Evolutionary conservation across 352 stramenopile species (phyloP), one percentile per base, ranked within the genome.

Genomic region (Globisporangium cystogenes): DNA sequence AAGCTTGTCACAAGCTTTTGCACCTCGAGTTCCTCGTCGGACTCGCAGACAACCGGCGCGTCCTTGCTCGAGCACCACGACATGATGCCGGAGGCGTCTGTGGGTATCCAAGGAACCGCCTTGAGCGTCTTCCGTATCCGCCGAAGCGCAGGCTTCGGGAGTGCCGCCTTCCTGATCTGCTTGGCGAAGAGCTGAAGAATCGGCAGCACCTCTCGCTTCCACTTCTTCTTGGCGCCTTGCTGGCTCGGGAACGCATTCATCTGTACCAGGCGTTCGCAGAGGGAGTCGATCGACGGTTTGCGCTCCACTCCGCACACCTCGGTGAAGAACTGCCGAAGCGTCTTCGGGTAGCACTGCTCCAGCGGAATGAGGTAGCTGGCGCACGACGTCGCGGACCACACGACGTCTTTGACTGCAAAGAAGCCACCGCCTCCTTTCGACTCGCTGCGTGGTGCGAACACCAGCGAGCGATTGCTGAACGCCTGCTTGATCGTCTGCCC

Each of bases 261-360:
- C 39, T 64, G 48, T 2, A n/a, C 36, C 10, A 87, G 53, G 26
- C 57, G 62, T 37, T 71, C 55, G 42, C 65, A 82, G 14, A 92
- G 59, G 15, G 72, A 71, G 1, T 46, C 55, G 14, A 82, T 60
- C 5, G 76, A 84, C 0, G 76, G 79, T 51, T 86, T 87, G n/a
- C 59, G 57, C n/a, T 74, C 59, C 15, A 92, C 70, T 18, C 77
- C 75, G 48, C 71, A 87, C 7, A 92, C 48, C 0, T 82, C 67
- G 7, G 65, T 73, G 59, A 92, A 92, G 44, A 92, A 92, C 7
- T 59, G 48, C 10, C 67, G 67, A 4, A 90, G 60, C 10, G 56
- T 44, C 37, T 70, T 79, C 7, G 77, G 56, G 51, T 90, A 92
- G 10, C 76, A n/a, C 4, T 59, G 53, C 18, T 89, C 72, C 27